Evolutionary conservation across 2,329 filamentous ascomycete genomes (phyloP), one percentile per base, ranked within the genome.

Genomic region (Oidium heveae): DNA sequence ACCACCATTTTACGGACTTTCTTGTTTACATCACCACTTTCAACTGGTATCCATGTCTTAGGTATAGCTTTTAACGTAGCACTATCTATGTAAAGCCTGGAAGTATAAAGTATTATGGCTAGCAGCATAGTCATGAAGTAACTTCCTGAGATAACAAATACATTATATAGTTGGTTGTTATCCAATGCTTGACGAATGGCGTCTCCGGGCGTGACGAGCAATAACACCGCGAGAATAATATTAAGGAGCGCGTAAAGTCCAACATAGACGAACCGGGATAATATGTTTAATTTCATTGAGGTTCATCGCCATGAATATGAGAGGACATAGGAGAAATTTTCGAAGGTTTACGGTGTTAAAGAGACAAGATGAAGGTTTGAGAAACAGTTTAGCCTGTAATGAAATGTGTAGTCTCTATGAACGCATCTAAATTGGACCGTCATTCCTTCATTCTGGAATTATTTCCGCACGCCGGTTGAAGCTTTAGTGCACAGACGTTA

Each of bases 31-130:
- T 95, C 87, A 59, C 82, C 84, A 65, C 86, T 84, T 61, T 91
- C 86, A 58, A 94, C 74, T 0, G 88, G 88, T 16, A 94, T 76
- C 75, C 85, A 93, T 54, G 77, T 71, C 66, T 89, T 91, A 1
- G 91, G 91, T 56, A 98, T 94, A 4, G 78, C 80, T 18, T 80
- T 77, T 9, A 96, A 74, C 9, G 84, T 79, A 49, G 75, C 83
- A 58, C 85, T 79, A 63, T 86, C 93, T 54, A 89, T 85, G 68
- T 89, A 95, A 20, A 95, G 75, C n/a, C 91, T 75, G 54, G 80
- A 77, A 55, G 80, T 75, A 66, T 94, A 95, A 62, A 95, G 77
- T 61, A 94, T 78, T 47, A 77, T 67, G 46, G 86, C 76, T 54
- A 87, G 69, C 49, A 84, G 58, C 49, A 82, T 71, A 15, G 86